Evolutionary conservation across 805 yeast species (phyloP).

Genomic region (Danielia reshetovae): DNA sequence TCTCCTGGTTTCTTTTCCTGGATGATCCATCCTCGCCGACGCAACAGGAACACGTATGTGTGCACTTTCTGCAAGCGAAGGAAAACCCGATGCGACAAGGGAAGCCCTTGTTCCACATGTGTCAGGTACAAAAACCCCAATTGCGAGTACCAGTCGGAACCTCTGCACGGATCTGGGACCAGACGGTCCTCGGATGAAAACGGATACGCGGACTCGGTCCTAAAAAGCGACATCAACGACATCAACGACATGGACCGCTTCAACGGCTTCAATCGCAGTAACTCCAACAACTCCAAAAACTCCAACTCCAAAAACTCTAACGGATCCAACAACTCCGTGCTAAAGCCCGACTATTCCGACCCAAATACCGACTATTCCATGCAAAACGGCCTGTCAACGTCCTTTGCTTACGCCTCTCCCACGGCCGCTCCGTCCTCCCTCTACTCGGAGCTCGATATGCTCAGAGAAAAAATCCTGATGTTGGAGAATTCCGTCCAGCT

Average conservation of each 20-base stretch:
- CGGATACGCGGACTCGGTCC: constrained; percentile 8
- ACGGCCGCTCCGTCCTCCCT: constrained; percentile 4
- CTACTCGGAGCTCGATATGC: constrained; percentile 16
- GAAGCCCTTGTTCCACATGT: constrained; percentile 28
- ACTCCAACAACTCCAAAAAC: too few relatives aligned
- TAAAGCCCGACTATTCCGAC: too few relatives aligned
- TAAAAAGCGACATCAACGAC: constrained; percentile 4
- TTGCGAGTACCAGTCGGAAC: constrained; percentile 25
- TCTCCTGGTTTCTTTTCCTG: too few relatives aligned
- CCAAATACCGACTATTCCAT: too few relatives aligned
- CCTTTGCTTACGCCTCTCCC: too few relatives aligned
- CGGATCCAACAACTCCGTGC: too few relatives aligned
- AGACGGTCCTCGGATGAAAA: constrained; percentile 1
- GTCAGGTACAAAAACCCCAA: constrained; percentile 21
- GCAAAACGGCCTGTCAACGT: background rate
- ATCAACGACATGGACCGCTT: too few relatives aligned
- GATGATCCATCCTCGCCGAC: constrained; percentile 5
- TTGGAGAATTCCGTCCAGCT: constrained; percentile 16
- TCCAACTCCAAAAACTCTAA: too few relatives aligned
- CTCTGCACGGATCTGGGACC: too few relatives aligned
- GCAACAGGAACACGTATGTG: constrained; percentile 13
- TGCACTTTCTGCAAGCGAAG: constrained; percentile 21
- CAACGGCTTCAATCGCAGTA: background rate
- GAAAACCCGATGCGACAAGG: constrained; percentile 22
- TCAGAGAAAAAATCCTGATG: constrained; percentile 17